Evolutionary conservation across 2,329 filamentous ascomycete species (phyloP).

Genomic region (Trematosphaeria pertusa): DNA sequence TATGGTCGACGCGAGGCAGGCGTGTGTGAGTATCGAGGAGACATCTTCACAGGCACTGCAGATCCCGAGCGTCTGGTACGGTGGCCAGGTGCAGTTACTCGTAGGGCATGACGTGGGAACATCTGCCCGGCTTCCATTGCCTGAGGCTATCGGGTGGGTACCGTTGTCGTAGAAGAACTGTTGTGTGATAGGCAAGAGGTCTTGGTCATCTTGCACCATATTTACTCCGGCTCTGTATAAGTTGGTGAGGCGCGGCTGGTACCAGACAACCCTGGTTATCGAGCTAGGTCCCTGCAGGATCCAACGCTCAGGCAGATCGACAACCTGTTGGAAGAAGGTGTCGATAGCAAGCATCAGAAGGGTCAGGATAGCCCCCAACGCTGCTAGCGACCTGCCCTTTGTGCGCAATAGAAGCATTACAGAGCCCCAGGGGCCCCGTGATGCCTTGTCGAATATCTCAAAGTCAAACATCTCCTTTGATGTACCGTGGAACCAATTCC

Average conservation of each 20-base stretch:
- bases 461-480: slow-evolving; percentile 34
- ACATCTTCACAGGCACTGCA: slow-evolving; percentile 33
- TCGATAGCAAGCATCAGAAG: slow-evolving; percentile 31
- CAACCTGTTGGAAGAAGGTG: slow-evolving; percentile 41
- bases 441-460: slow-evolving; percentile 43
- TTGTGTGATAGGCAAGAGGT: slow-evolving; percentile 1
- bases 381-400: slow-evolving; percentile 28
- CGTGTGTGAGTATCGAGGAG: slow-evolving; percentile 20
- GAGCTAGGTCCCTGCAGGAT: slow-evolving; percentile 14
- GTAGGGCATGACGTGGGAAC: slow-evolving; percentile 33
- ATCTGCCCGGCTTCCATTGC: slow-evolving; percentile 26
- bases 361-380: slow-evolving; percentile 27
- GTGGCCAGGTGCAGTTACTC: slow-evolving; percentile 29
- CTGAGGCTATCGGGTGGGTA: slow-evolving; percentile 16
- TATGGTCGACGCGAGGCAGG: slow-evolving; percentile 19
- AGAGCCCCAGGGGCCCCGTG: slow-evolving; percentile 29
- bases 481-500: slow-evolving; percentile 34
- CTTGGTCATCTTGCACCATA: background rate
- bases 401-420: slow-evolving; percentile 25
- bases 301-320: slow-evolving; percentile 20
- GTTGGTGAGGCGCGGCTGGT: slow-evolving; percentile 4
- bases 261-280: slow-evolving; percentile 18
- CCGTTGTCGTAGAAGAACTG: slow-evolving; percentile 25
- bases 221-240: background rate
- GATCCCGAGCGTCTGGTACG: slow-evolving; percentile 28